Percentiles rank a stretch among this genome's conserved stretches.
phyloP scores from a whole-genome alignment of 805 yeast species.

The Vanderwaltozyma verrucispora region DNA sequence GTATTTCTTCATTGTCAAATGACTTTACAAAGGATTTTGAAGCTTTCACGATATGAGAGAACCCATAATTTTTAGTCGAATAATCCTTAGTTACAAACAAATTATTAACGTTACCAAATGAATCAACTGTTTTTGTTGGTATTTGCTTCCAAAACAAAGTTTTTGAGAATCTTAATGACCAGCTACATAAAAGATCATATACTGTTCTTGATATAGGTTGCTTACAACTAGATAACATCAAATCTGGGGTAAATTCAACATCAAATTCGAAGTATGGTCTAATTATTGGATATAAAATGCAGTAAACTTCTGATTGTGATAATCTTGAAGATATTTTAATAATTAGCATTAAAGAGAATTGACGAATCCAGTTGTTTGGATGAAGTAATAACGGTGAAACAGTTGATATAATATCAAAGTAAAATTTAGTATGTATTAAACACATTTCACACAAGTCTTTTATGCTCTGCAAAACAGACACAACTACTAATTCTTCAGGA shows the following conservation, averaged over 20 bases:
- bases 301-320: conserved; percentile 68
- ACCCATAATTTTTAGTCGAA: conserved; percentile 21
- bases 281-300: conserved; percentile 73
- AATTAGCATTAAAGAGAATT: conserved; percentile 51
- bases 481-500: conserved; percentile 71
- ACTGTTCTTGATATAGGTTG: conserved; percentile 57
- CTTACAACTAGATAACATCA: conserved; percentile 56
- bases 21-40: conserved; percentile 19
- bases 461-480: conserved; percentile 53
- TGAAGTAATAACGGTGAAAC: conserved; percentile 57
- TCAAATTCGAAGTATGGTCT: conserved; percentile 72
- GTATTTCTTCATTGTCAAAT: conserved; percentile 36
- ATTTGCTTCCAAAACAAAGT: conserved; percentile 74
- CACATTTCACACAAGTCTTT: conserved; percentile 49
- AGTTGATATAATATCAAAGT: conserved; percentile 45
- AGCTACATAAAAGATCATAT: conserved; percentile 50
- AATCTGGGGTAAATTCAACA: conserved; percentile 55
- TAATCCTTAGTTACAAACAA: conserved; percentile 22
- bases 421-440: conserved; percentile 37
- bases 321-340: conserved; percentile 52
- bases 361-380: conserved; percentile 81
- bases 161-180: conserved; percentile 59
- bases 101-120: conserved; percentile 34
- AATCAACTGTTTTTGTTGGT: conserved; percentile 29
- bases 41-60: conserved; percentile 8